A percentile compares a stretch with the other conserved stretches of the same genome.
Evolutionary conservation across 495 filamentous ascomycete genomes (phyloP).

Genomic region (Aspergillus wentii): DNA sequence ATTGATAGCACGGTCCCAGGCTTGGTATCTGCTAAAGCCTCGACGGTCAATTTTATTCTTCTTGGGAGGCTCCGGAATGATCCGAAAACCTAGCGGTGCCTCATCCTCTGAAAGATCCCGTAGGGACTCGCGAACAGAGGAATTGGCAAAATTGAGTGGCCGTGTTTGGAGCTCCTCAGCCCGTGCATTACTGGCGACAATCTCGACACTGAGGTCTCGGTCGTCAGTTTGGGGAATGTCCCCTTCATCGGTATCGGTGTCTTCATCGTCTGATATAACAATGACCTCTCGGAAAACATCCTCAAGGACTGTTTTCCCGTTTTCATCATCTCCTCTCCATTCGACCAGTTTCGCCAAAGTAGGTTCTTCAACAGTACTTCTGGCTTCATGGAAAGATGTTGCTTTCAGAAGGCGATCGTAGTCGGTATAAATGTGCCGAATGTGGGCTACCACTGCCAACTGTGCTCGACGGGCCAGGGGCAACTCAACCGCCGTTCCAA

Average conservation of each 20-base stretch:
- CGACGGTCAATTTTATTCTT: constrained; percentile 34
- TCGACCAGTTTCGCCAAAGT: constrained; percentile 70
- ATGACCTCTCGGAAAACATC: constrained; percentile 79
- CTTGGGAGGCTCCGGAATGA: constrained; percentile 21
- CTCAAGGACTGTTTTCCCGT: constrained; percentile 66
- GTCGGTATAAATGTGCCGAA: constrained; percentile 79
- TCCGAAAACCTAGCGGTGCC: constrained; percentile 31
- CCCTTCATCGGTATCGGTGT: constrained; percentile 51
- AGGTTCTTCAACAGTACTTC: constrained; percentile 62
- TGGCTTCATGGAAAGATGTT: constrained; percentile 61
- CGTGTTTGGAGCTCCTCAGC: constrained; percentile 29
- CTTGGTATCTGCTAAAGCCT: constrained; percentile 45
- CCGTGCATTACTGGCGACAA: constrained; percentile 32
- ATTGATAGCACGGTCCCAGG: constrained; percentile 41
- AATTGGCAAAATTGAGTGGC: constrained; percentile 17
- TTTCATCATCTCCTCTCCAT: constrained; percentile 86
- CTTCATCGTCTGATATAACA: constrained; percentile 77
- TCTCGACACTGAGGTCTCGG: constrained; percentile 32
- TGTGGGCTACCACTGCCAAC: constrained; percentile 79
- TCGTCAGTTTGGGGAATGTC: constrained; percentile 9
- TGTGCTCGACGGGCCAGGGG: constrained; percentile 70
- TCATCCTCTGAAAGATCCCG: constrained; percentile 33
- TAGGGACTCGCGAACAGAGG: constrained; percentile 11
- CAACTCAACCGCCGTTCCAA: constrained; percentile 65
- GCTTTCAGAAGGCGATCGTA: constrained; percentile 74